Base-by-base conservation (phyloP, 768 basidiomycete genomes). In the Flagelloscypha sp. region DNA sequence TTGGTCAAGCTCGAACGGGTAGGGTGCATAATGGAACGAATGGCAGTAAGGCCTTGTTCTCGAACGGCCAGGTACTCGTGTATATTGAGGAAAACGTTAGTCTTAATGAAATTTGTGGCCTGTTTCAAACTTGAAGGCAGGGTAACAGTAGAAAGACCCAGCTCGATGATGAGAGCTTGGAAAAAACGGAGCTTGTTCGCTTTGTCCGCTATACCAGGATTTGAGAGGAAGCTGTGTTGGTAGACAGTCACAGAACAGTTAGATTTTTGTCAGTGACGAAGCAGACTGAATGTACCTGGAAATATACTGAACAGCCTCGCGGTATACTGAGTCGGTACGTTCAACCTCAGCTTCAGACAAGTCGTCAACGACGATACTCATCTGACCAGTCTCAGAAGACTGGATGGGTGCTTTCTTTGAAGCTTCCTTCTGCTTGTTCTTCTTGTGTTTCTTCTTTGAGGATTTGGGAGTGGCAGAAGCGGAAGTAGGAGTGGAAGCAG, bases 141-240 rank as follows among this genome's bases (percentile, higher is more conserved):
- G 17, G 64, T 57, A 20, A 59, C 61, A 0, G 65, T 63, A 11
- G 62, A 61, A 35, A 71, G 59, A n/a, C 84, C 84, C n/a, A 87
- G 65, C 57, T 87, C 85, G 41, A 86, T 63, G 45, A 84, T 76
- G 40, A 87, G 69, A 0, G 82, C 76, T 38, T 85, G 84, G 5
- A 86, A 63, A 24, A 87, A 61, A 5, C 69, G 64, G 23, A 87
- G 70, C 24, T 73, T 63, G 35, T 66, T 68, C 7, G 63, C 59
- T 5, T 60, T 54, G 42, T 67, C 60, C 17, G 48, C 38, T 11
- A 62, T 65, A 5, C 63, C 54, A 1, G 75, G 68, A 41, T 68
- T 66, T 2, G 66, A 64, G 24, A 80, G 62, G 59, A 72, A 76
- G 11, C 74, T 78, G 39, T 20, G 15, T 24, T 9, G 10, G 32